Percentiles rank a stretch among this genome's conserved stretches.
Evolutionary conservation across 768 basidiomycete species (phyloP).

Genomic region (Lactarius hatsudake): DNA sequence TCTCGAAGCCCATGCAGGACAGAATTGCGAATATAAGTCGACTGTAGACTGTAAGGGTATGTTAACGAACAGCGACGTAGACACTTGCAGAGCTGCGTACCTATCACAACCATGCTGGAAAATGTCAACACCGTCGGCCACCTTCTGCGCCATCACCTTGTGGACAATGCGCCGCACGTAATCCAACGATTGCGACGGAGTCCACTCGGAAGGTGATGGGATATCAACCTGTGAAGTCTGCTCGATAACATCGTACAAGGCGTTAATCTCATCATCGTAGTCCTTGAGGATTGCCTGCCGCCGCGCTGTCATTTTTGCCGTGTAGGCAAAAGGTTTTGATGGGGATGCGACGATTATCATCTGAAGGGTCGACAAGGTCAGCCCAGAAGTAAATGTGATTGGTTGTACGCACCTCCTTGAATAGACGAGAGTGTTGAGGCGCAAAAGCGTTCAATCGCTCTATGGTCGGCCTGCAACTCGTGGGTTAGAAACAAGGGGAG

Average conservation of each 20-base stretch:
- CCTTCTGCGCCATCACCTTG: conserved; percentile 32
- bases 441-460: conserved; percentile 42
- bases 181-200: conserved; percentile 24
- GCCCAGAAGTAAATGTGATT: neutral
- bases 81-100: conserved; percentile 24
- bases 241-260: conserved; percentile 37
- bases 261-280: conserved; percentile 44
- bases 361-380: conserved; percentile 27
- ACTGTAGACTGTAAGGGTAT: conserved; percentile 27
- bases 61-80: neutral
- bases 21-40: conserved; percentile 33
- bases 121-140: conserved; percentile 38
- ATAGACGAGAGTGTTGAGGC: conserved; percentile 45
- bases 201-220: conserved; percentile 32
- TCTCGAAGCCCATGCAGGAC: conserved; percentile 31
- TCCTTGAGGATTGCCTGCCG: conserved; percentile 38
- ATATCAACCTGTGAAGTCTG: conserved; percentile 35
- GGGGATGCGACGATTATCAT: conserved; percentile 44
- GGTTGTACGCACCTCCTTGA: conserved; percentile 40
- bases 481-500: no score
- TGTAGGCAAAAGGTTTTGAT: conserved; percentile 43
- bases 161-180: conserved; percentile 38
- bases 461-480: conserved; percentile 38
- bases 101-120: conserved; percentile 44
- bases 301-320: conserved; percentile 41